Evolutionary conservation across 225 moss, liverwort and hornwort species (phyloP).

Genomic region (Physcomitrellopsis africana): DNA sequence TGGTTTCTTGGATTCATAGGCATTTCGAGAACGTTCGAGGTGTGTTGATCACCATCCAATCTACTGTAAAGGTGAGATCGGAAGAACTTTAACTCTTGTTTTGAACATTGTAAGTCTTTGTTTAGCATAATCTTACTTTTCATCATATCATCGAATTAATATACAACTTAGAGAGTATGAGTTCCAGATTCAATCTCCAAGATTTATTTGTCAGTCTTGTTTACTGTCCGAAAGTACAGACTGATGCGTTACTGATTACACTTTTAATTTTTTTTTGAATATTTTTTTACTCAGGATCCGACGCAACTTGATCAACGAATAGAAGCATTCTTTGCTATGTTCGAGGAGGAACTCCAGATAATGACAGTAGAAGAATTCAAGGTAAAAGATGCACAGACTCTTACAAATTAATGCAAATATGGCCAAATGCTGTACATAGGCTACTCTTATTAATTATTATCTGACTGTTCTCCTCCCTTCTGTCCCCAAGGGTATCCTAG

Average conservation of each 20-base stretch:
- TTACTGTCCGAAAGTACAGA: slow-evolving; percentile 3
- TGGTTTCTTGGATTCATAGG: slow-evolving; percentile 31
- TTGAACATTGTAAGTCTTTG: not conserved
- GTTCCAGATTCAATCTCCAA: not conserved
- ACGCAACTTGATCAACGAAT: slow-evolving; percentile 64
- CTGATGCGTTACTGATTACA: not conserved
- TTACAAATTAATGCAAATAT: not conserved
- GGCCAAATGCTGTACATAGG: not conserved
- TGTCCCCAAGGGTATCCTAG: too few relatives aligned
- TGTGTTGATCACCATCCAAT: slow-evolving; percentile 75
- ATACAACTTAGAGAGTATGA: not conserved
- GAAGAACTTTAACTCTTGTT: not conserved
- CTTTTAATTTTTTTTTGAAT: not conserved
- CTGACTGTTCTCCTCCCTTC: not conserved
- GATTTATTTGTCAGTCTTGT: not conserved
- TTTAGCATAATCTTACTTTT: not conserved
- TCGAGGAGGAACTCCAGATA: slow-evolving; percentile 47
- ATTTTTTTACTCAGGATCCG: slow-evolving; percentile 49
- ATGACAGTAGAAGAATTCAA: slow-evolving; percentile 63
- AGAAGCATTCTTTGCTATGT: slow-evolving; percentile 64
- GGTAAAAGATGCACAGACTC: slow-evolving; percentile 27
- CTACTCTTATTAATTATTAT: not conserved
- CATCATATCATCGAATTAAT: not conserved
- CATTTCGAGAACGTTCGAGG: slow-evolving; percentile 67
- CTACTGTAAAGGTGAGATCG: slow-evolving; percentile 61